phyloP scores from a whole-genome alignment of 2,329 filamentous ascomycete species.

The Aaosphaeria arxii region DNA sequence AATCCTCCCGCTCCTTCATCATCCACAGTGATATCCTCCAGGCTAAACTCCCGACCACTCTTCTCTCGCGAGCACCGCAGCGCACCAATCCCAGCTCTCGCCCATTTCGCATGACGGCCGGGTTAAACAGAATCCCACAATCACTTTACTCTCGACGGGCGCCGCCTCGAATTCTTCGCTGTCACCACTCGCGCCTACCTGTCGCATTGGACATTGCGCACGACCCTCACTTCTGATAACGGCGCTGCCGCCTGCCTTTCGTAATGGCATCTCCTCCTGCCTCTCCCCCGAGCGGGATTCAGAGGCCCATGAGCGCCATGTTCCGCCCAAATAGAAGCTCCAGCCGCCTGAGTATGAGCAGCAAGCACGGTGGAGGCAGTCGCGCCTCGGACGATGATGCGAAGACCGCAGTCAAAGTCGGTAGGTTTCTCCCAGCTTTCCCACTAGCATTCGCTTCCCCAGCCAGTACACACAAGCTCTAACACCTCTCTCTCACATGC shows the following conservation, averaged over 20 bases:
- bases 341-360: constrained; percentile 81
- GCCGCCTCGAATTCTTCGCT: constrained; percentile 4
- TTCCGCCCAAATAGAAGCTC: constrained; percentile 73
- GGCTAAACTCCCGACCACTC: constrained; percentile 11
- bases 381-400: constrained; percentile 85
- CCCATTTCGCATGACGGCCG: constrained; percentile 9
- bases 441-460: too few species aligned
- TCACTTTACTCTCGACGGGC: constrained; percentile 9
- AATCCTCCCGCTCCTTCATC: not conserved
- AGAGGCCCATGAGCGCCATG: constrained; percentile 78
- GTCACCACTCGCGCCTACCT: constrained; percentile 5
- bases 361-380: constrained; percentile 72
- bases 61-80: not conserved
- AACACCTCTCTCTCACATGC: constrained; percentile 19
- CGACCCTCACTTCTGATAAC: constrained; percentile 6
- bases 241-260: constrained; percentile 22
- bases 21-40: constrained; percentile 3
- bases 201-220: constrained; percentile 8
- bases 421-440: constrained; percentile 56
- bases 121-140: constrained; percentile 5
- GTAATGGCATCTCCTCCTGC: constrained; percentile 37
- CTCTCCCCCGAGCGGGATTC: constrained; percentile 38
- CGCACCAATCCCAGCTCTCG: constrained; percentile 3
- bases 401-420: constrained; percentile 92
- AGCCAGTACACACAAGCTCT: constrained; percentile 5